Evolutionary conservation across 2,329 filamentous ascomycete genomes (phyloP).

Genomic region (Beauveria bassiana): DNA sequence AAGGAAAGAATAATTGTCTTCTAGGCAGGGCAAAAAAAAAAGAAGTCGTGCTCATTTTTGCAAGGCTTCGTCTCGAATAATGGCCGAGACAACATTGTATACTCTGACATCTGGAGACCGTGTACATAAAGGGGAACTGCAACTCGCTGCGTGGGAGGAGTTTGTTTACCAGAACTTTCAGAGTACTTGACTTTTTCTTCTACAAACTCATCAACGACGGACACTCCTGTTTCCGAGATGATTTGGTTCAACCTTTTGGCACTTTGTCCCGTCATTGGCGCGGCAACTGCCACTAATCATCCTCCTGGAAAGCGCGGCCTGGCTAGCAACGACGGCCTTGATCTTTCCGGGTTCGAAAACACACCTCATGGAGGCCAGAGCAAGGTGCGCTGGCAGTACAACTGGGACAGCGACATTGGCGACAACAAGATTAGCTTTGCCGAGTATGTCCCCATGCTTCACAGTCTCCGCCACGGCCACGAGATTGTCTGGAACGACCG

Average conservation of each 20-base stretch:
- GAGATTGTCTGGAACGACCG: constrained; percentile 13
- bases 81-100: too few species aligned
- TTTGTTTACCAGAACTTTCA: not conserved
- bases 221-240: not conserved
- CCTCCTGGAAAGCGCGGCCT: constrained; percentile 15
- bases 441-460: constrained; percentile 20
- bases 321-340: constrained; percentile 16
- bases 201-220: not conserved
- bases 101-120: not conserved
- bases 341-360: constrained; percentile 16
- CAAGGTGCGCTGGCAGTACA: constrained; percentile 20
- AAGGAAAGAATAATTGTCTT: too few species aligned
- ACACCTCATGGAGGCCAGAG: not conserved
- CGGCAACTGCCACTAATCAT: not conserved
- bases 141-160: not conserved
- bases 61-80: too few species aligned
- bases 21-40: too few species aligned
- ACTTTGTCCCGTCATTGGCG: not conserved
- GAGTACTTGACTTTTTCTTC: not conserved
- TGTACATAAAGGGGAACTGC: too few species aligned
- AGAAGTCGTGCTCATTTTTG: too few species aligned
- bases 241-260: not conserved
- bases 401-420: constrained; percentile 18
- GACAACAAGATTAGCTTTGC: constrained; percentile 14
- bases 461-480: not conserved